Conservation (phyloP, 129 eudicot genomes). For the Artemisia annua region DNA sequence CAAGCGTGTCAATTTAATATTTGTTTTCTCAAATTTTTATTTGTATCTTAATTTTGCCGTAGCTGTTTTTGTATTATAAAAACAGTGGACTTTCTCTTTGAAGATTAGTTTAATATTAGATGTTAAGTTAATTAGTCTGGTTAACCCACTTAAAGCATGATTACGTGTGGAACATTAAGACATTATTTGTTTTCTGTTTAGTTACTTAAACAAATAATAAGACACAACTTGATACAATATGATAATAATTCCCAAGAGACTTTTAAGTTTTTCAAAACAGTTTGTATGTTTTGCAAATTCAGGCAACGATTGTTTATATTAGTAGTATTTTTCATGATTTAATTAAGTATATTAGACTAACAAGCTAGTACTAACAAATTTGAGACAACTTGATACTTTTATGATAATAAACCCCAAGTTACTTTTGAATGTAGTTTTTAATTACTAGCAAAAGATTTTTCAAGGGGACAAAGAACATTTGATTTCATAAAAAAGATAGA, state of each 20-base stretch:
- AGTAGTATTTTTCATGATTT: too few relatives aligned
- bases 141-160: slow-evolving; percentile 7
- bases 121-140: not conserved
- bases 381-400: not conserved
- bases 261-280: too few relatives aligned
- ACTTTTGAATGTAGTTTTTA: too few relatives aligned
- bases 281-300: too few relatives aligned
- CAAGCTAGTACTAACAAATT: too few relatives aligned
- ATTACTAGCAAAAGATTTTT: not conserved
- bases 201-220: too few relatives aligned
- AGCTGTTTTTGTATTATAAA: slow-evolving; percentile 16
- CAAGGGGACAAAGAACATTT: slow-evolving; percentile 23
- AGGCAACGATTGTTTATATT: too few relatives aligned
- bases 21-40: not conserved
- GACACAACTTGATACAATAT: too few relatives aligned
- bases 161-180: slow-evolving; percentile 17
- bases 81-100: slow-evolving; percentile 1
- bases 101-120: slow-evolving; percentile 6
- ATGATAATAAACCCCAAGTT: not conserved
- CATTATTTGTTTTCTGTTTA: not conserved
- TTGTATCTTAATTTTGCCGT: not conserved
- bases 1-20: slow-evolving; percentile 26
- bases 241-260: too few relatives aligned
- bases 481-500: slow-evolving; percentile 24
- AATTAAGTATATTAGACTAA: too few relatives aligned